Percentiles rank a stretch among this genome's conserved stretches.
These are phyloP conservation scores for Fusarium longipes DNA, from an alignment of 2,329 filamentous ascomycete species.

Conservation along the genomic window DNA sequence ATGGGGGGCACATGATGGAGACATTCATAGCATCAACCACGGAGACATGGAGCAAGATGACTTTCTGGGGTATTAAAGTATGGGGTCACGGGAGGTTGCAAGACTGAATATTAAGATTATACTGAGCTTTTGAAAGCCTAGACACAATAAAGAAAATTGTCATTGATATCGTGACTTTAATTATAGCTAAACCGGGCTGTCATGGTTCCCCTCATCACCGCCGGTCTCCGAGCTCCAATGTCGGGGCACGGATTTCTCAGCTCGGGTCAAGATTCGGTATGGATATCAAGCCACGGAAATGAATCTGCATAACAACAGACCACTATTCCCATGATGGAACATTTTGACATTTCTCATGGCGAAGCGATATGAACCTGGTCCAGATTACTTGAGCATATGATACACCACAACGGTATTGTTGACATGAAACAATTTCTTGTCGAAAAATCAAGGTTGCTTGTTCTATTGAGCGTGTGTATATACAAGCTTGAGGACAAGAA, in stretches of 20 bases:
- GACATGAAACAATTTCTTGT: conserved; percentile 20
- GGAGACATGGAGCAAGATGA: conserved; percentile 28
- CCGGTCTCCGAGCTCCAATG: conserved; percentile 41
- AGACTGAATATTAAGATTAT: neutral
- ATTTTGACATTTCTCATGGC: neutral
- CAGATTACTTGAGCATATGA: neutral
- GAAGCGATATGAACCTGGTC: neutral
- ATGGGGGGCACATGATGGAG: conserved; percentile 39
- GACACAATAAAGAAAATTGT: neutral
- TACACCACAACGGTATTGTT: neutral
- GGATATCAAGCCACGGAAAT: conserved; percentile 22
- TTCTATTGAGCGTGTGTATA: neutral
- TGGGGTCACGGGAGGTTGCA: conserved; percentile 3
- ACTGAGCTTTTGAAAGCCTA: neutral
- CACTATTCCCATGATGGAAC: conserved; percentile 6
- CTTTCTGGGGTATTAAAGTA: conserved; percentile 9
- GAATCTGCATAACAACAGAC: conserved; percentile 16
- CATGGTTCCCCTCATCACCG: conserved; percentile 31
- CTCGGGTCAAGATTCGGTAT: conserved; percentile 31
- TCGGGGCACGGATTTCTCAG: conserved; percentile 38
- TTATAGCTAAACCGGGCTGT: neutral
- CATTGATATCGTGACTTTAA: conserved; percentile 14
- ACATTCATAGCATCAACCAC: conserved; percentile 17
- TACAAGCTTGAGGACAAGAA: neutral
- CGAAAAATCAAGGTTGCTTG: conserved; percentile 8